A percentile compares a stretch with the other conserved stretches of the same genome.
Evolutionary conservation across 257 asterid species (phyloP).

Genomic region (Fraxinus americana): DNA sequence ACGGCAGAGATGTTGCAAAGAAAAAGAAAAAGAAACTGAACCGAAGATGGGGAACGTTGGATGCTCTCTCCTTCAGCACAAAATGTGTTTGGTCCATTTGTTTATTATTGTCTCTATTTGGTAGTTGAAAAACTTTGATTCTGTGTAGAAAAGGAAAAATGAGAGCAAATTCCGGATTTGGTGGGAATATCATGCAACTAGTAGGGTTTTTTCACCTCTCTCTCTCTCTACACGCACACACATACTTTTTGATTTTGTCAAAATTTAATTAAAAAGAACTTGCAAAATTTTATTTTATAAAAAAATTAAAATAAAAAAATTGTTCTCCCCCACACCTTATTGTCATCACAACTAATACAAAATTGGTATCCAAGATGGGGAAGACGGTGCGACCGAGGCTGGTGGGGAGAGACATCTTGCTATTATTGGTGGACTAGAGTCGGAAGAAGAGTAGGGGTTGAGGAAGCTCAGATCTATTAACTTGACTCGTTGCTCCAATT

Average conservation of each 20-base stretch:
- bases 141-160: not conserved
- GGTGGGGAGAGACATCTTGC: not conserved
- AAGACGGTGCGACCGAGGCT: not conserved
- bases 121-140: conserved; percentile 1
- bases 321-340: no score
- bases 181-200: conserved; percentile 4
- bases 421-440: no score
- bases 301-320: no score
- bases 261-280: no score
- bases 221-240: not conserved
- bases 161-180: not conserved
- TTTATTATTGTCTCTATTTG: not conserved
- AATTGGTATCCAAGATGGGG: not conserved
- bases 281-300: no score
- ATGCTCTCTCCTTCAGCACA: not conserved
- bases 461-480: no score
- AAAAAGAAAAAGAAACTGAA: not conserved
- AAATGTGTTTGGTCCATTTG: conserved; percentile 1
- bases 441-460: no score
- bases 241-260: no score
- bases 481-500: no score
- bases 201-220: not conserved
- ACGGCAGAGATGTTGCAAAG: no score
- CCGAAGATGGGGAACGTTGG: not conserved
- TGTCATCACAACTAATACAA: not conserved